Conservation (phyloP, 164 flowering plant species). For the Stephania japonica region DNA sequence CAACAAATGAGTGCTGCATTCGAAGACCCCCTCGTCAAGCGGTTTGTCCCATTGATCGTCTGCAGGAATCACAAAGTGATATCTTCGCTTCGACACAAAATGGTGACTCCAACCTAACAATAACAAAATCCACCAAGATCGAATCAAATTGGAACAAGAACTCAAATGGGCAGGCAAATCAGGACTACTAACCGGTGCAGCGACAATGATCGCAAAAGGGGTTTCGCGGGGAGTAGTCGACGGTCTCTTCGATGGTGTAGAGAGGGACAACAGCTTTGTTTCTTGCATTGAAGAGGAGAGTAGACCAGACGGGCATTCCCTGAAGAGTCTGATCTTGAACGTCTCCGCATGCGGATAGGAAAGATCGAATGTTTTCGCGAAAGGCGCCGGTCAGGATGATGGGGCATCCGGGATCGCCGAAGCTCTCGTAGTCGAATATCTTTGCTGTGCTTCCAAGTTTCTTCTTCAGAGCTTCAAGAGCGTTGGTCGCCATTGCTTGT, state of each 20-base stretch:
- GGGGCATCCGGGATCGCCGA: constrained; percentile 51
- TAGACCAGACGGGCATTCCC: constrained; percentile 66
- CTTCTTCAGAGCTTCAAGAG: constrained; percentile 20
- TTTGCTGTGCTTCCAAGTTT: constrained; percentile 37
- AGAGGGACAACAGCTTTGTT: constrained; percentile 53
- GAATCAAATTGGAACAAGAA: neutral
- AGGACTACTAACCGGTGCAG: constrained; percentile 52
- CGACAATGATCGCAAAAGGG: constrained; percentile 84
- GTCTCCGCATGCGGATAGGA: constrained; percentile 52
- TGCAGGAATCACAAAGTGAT: constrained; percentile 67
- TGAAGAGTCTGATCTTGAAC: constrained; percentile 37
- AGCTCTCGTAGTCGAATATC: constrained; percentile 43
- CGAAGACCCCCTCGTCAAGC: constrained; percentile 32
- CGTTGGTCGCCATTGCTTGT: neutral
- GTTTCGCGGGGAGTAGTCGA: constrained; percentile 24
- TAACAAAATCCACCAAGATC: neutral
- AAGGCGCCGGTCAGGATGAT: constrained; percentile 43
- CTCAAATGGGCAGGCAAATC: neutral
- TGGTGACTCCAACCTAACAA: constrained; percentile 92
- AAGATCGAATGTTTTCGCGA: constrained; percentile 56
- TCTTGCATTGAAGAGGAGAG: constrained; percentile 49
- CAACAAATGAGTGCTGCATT: constrained; percentile 53
- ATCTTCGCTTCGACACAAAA: constrained; percentile 62
- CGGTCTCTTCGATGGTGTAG: constrained; percentile 64
- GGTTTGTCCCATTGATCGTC: constrained; percentile 57